Base-by-base conservation (phyloP, 495 filamentous ascomycete genomes). In the Tuber aestivum region DNA sequence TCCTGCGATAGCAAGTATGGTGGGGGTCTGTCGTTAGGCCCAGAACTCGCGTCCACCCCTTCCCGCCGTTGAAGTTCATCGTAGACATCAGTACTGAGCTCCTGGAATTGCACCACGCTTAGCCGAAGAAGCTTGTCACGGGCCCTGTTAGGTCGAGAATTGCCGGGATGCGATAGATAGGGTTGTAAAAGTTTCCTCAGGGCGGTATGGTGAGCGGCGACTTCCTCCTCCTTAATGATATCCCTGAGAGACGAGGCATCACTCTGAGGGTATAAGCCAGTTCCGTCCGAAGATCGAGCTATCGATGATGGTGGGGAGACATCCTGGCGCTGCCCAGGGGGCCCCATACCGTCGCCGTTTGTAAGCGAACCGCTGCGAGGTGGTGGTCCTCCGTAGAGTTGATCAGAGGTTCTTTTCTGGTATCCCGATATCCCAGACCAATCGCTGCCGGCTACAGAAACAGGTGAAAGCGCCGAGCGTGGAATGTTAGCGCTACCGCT, bases 51-150 rank as follows among this genome's bases (percentile, higher is more conserved):
- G 70, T 89, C 88, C 56, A 83, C 86, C 3, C 84, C 83, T 41
- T 87, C 86, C 75, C 95, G 90, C 48, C 95, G 92, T 77, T 95
- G 88, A 68, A 97, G 86, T 84, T 99, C 95, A 84, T 99, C 95
- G 84, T 94, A 98, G 44, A 99, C 95, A 84, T 99, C 95, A 35
- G 95, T 98, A 82, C 93, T 97, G 35, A 99, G 87, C 85, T 99
- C 95, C 83, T 97, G 92, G 83, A 99, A 99, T 83, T 99, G 95
- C 38, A 94, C 93, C 16, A 91, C 86, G 1, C 94, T 96, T 48
- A 99, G 86, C 70, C 95, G 89, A 71, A 97, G 88, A 69, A 98
- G 86, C 85, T 99, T 99, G 84, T 97, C 95, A 71, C 93, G 89
- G 61, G 95, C 95, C 83, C 92, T 91, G 84, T 95, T 97, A 40